Evolutionary conservation across 2,329 filamentous ascomycete species (phyloP), one percentile per base, ranked within the genome.

Genomic region (Apiospora koreana): DNA sequence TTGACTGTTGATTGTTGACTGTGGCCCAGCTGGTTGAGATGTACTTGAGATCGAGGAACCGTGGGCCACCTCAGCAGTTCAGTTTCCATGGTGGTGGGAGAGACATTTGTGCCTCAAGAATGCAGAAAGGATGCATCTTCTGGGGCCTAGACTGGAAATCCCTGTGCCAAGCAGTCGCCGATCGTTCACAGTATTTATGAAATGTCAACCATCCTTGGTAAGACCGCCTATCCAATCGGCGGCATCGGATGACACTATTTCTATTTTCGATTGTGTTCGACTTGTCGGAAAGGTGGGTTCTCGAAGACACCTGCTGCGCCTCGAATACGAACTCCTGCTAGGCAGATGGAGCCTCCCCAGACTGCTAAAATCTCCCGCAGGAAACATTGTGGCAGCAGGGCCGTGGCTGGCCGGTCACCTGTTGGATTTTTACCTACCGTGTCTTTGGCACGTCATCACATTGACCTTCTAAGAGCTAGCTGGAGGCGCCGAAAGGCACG

Each of bases 291-390:
- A 38, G 54, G 54, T 62, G 54, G 54, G 54, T 10, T n/a, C 31
- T 12, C 18, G 21, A 62, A 62, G 54, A 62, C 54, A 58, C 54
- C 54, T 62, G 54, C 54, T 62, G 54, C 54, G 54, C 54, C 31
- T 62, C 31, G 54, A 62, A 62, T 62, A 62, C 54, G 54, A 62
- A 62, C 54, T 54, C 23, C 48, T 38, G 28, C 25, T 35, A n/a
- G n/a, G n/a, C n/a, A n/a, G 50, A 35, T 12, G 31, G 31, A 38
- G 38, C 21, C 31, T 10, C 50, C 28, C 50, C 54, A 38, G 54
- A 38, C 54, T 62, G 54, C 54, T 38, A 35, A 58, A 58, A 28
- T 35, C 25, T 35, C 50, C 28, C n/a, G 54, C 31, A 38, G 54
- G 31, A 38, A 62, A 35, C 54, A 62, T 62, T 14, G 18, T 62